Conservation (phyloP, 140 eudicot genomes). For the Ambrosia hybrid region DNA sequence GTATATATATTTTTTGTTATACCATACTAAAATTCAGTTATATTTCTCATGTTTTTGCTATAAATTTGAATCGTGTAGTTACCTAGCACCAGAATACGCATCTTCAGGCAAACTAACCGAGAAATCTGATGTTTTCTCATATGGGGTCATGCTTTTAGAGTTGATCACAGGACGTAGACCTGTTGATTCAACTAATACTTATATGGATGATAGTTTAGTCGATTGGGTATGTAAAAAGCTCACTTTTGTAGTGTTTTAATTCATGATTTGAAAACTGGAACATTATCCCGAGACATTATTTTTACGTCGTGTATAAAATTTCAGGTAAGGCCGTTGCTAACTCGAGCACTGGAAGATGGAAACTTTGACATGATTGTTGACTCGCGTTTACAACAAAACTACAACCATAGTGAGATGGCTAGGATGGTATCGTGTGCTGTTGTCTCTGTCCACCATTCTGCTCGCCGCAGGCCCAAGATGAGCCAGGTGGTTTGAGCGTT, state of each 20-base stretch:
- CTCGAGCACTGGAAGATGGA: constrained; percentile 47
- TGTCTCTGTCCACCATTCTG: constrained; percentile 59
- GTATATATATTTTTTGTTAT: neutral
- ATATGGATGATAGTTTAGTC: constrained; percentile 87
- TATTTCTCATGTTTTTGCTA: neutral
- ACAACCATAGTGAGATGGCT: constrained; percentile 45
- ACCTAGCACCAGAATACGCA: constrained; percentile 97
- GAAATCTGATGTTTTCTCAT: constrained; percentile 95
- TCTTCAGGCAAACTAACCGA: constrained; percentile 84
- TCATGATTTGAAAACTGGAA: neutral
- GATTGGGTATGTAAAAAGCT: constrained; percentile 73
- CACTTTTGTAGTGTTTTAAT: neutral
- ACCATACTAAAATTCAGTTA: too few species aligned
- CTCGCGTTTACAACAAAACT: constrained; percentile 44
- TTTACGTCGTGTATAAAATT: constrained; percentile 8
- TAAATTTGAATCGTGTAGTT: constrained; percentile 39
- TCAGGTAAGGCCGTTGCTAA: constrained; percentile 55
- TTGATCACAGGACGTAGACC: constrained; percentile 91
- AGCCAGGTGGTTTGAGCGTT: constrained; percentile 50
- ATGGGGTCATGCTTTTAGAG: constrained; percentile 91
- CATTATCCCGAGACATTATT: neutral
- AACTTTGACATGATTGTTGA: constrained; percentile 47
- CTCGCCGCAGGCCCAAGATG: constrained; percentile 52
- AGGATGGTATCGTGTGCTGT: constrained; percentile 60
- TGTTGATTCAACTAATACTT: constrained; percentile 65